These are phyloP conservation scores for Starmerella scarabaei DNA, from an alignment of 805 yeast species.

Conservation along the genomic window DNA sequence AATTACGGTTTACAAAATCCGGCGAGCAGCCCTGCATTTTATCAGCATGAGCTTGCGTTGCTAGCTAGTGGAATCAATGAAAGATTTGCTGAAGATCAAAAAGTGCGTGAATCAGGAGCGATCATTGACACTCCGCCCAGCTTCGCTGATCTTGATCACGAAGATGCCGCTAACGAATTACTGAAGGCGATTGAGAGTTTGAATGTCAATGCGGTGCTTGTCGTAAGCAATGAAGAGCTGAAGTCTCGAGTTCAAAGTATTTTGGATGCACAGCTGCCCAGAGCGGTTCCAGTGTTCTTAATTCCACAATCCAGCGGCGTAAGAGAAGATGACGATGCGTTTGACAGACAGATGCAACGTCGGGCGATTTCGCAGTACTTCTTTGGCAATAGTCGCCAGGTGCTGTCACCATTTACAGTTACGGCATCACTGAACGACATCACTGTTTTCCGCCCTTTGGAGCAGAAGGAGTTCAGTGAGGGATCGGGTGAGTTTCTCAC, in stretches of 20 bases:
- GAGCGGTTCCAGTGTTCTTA: constrained; percentile 1
- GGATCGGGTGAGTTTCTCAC: constrained; percentile 26
- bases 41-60: constrained; percentile 36
- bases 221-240: constrained; percentile 64
- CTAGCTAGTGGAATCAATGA: constrained; percentile 36
- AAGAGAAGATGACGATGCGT: constrained; percentile 51
- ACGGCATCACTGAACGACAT: constrained; percentile 55
- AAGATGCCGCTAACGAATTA: constrained; percentile 39
- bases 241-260: constrained; percentile 46
- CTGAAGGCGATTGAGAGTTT: constrained; percentile 36
- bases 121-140: constrained; percentile 63
- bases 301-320: constrained; percentile 42
- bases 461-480: constrained; percentile 19
- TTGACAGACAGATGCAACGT: constrained; percentile 58
- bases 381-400: constrained; percentile 54
- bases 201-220: constrained; percentile 46
- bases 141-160: constrained; percentile 23
- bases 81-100: constrained; percentile 40
- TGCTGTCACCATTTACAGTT: constrained; percentile 75
- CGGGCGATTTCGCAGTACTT: constrained; percentile 74
- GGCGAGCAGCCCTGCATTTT: constrained; percentile 44
- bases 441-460: constrained; percentile 47
- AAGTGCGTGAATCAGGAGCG: constrained; percentile 38
- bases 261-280: neutral
- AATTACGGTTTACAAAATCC: constrained; percentile 59